Percentiles rank a stretch among this genome's conserved stretches.
Evolutionary conservation across 441 rosid species (phyloP).

Genomic region (Erodium trifolium): DNA sequence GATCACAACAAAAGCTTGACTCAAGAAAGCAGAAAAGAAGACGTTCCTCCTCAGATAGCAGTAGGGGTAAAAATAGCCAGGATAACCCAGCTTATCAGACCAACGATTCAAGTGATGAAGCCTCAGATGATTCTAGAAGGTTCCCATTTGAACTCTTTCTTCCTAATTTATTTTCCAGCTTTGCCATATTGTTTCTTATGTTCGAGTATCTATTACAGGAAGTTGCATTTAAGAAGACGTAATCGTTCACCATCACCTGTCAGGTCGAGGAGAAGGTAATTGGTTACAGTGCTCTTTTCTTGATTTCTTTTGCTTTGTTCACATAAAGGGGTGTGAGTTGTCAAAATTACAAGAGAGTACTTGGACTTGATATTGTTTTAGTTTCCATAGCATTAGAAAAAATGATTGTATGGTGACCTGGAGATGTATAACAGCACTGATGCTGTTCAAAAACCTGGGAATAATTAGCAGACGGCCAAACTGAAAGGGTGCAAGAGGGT

Average conservation of each 20-base stretch:
- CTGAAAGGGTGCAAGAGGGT: background rate
- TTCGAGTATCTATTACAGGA: constrained; percentile 36
- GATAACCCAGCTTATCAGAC: constrained; percentile 26
- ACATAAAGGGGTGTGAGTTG: constrained; percentile 11
- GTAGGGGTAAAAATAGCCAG: constrained; percentile 44
- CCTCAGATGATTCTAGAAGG: constrained; percentile 78
- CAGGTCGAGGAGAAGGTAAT: constrained; percentile 67
- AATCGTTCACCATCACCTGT: constrained; percentile 64
- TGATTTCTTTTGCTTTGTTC: constrained; percentile 1
- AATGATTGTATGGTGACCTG: background rate
- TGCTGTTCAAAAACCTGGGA: background rate
- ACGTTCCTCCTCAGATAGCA: constrained; percentile 56
- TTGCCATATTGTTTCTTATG: constrained; percentile 18
- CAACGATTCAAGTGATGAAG: constrained; percentile 48
- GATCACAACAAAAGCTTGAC: constrained; percentile 45
- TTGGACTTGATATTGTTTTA: background rate
- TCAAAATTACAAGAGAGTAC: constrained; percentile 1
- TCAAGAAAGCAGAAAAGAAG: constrained; percentile 60
- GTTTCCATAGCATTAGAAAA: no score
- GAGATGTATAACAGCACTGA: background rate
- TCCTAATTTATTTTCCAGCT: constrained; percentile 14
- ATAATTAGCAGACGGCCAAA: background rate
- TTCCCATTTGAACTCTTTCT: constrained; percentile 21
- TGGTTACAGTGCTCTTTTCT: constrained; percentile 5
- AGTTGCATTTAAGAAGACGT: constrained; percentile 43